These are phyloP conservation scores for Alternaria metachromatica DNA, from an alignment of 2,329 filamentous ascomycete genomes.

Conservation along the genomic window DNA sequence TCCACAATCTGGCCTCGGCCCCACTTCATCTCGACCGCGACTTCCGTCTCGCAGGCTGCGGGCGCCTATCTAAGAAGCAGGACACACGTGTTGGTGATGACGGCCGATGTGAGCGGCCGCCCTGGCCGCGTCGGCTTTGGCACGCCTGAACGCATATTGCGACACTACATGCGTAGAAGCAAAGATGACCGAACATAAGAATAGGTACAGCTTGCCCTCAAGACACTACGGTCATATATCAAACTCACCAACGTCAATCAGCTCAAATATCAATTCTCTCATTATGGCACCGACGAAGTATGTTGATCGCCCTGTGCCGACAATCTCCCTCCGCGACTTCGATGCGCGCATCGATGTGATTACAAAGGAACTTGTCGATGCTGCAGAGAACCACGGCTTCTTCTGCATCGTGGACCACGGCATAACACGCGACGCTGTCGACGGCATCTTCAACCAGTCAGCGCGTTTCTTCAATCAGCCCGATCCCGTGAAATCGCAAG, in stretches of 20 bases:
- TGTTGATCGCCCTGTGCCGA: constrained; percentile 19
- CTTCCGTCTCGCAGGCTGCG: not conserved
- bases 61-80: not conserved
- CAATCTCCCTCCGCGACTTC: constrained; percentile 62
- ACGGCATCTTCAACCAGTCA: constrained; percentile 60
- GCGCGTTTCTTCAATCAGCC: constrained; percentile 61
- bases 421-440: constrained; percentile 58
- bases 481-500: constrained; percentile 55
- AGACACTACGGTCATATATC: not conserved
- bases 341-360: constrained; percentile 61
- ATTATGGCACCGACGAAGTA: constrained; percentile 20
- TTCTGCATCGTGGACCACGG: constrained; percentile 65
- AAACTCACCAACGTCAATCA: not conserved
- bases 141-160: not conserved
- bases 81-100: not conserved
- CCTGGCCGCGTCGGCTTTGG: not conserved
- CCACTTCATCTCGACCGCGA: constrained; percentile 1
- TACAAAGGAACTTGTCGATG: constrained; percentile 58
- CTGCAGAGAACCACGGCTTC: constrained; percentile 67
- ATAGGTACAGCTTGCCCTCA: not conserved
- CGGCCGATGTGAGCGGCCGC: constrained; percentile 7
- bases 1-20: not conserved
- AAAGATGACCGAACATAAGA: constrained; percentile 7
- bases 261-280: not conserved
- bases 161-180: not conserved